Evolutionary conservation across 148 eudicot species (phyloP), one percentile per base, ranked within the genome.

Genomic region (Amaranthus hypochondriacus): DNA sequence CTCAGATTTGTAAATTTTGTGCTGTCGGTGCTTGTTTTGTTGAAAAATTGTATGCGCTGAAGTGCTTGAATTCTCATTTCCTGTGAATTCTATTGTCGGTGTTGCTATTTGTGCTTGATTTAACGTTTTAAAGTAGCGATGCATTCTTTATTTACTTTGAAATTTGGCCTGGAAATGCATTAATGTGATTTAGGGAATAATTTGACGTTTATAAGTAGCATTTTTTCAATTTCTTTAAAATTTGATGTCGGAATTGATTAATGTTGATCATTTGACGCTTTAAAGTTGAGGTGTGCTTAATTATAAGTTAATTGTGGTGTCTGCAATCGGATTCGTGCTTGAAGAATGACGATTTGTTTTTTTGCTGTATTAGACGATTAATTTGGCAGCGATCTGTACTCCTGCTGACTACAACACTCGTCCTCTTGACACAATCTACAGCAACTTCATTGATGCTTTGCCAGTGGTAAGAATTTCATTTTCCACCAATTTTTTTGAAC

Each of bases 371-470:
- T 63, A 95, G 99, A 95, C 96, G 48, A 85, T 95, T 47, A 95
- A 95, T 85, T 85, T 95, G 71, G 99, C 99, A 44, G 99, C 99
- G 75, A 95, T 95, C 83, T 95, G 99, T 79, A 95, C 99, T 52
- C 99, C 97, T 7, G 98, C 98, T 28, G 97, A 95, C 80, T 95
- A 95, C 85, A 95, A 95, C 74, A 95, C 97, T 0, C 90, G 99
- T 52, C 97, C 99, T 39, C 86, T 95, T 49, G 99, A 95, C 75
- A 95, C 99, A 15, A 92, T 92, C 15, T 95, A 92, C 94, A 92
- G 99, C 88, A 95, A 95, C 70, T 95, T 95, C 92, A 89, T 92
- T 55, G 99, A 95, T 89, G 99, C 97, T 48, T 89, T 95, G 53
- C 99, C 99, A 62, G 97, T 95, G 97, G 99, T 95, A 90, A 69